phyloP scores from a whole-genome alignment of 495 filamentous ascomycete species.

The Neurospora sp. region DNA sequence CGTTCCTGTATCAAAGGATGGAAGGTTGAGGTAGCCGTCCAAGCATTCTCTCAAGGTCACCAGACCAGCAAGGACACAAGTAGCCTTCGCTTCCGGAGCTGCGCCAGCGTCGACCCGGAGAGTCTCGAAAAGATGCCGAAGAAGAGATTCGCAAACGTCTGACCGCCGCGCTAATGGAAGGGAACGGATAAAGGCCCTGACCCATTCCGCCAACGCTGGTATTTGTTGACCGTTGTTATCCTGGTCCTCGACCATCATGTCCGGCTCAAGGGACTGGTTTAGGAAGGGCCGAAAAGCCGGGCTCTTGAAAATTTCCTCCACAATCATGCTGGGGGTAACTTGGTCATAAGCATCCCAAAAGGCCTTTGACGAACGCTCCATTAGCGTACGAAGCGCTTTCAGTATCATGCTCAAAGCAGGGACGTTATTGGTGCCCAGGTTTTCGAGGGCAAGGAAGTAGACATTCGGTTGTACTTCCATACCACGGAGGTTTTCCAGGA shows the following conservation, averaged over 20 bases:
- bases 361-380: constrained; percentile 62
- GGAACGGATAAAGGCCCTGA: constrained; percentile 63
- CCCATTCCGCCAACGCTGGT: constrained; percentile 52
- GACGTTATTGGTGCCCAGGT: constrained; percentile 51
- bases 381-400: constrained; percentile 52
- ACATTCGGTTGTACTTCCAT: constrained; percentile 63
- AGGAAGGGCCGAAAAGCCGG: constrained; percentile 55
- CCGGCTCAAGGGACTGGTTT: constrained; percentile 42
- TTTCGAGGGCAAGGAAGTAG: constrained; percentile 65
- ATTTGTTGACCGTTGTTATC: constrained; percentile 37
- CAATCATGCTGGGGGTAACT: constrained; percentile 61
- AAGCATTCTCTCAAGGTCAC: constrained; percentile 36
- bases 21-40: constrained; percentile 31
- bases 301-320: constrained; percentile 68
- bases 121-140: constrained; percentile 56
- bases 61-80: constrained; percentile 37
- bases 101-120: constrained; percentile 42
- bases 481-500: constrained; percentile 65
- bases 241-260: constrained; percentile 44
- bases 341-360: constrained; percentile 83
- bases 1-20: constrained; percentile 33
- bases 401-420: constrained; percentile 52
- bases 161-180: constrained; percentile 59
- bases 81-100: constrained; percentile 27
- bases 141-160: constrained; percentile 60